These are phyloP conservation scores for Colletotrichum sp. DNA, from an alignment of 2,329 filamentous ascomycete species.

Conservation along the genomic window DNA sequence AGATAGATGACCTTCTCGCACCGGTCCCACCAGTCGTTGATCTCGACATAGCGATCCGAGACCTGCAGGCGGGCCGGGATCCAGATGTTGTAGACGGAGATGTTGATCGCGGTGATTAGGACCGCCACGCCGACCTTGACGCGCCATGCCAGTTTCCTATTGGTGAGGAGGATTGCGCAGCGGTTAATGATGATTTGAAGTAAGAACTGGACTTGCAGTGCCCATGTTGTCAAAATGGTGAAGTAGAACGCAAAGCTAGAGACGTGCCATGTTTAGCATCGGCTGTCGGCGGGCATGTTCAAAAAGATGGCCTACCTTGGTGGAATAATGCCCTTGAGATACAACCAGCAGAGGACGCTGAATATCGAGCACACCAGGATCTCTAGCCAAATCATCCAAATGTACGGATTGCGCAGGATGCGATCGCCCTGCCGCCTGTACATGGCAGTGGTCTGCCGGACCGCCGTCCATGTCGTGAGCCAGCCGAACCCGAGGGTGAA, in stretches of 20 bases:
- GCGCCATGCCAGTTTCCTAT: slow-evolving; percentile 35
- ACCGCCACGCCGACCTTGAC: slow-evolving; percentile 49
- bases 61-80: slow-evolving; percentile 54
- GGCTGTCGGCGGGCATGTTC: background rate
- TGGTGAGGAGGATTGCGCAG: slow-evolving; percentile 47
- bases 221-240: slow-evolving; percentile 37
- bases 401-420: slow-evolving; percentile 41
- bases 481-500: slow-evolving; percentile 46
- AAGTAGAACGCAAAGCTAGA: slow-evolving; percentile 20
- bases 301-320: slow-evolving; percentile 4
- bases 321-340: slow-evolving; percentile 21
- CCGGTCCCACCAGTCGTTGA: slow-evolving; percentile 58
- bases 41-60: slow-evolving; percentile 39
- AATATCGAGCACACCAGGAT: slow-evolving; percentile 45
- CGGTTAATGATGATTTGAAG: slow-evolving; percentile 61
- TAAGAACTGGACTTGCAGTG: slow-evolving; percentile 47
- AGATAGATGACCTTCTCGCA: slow-evolving; percentile 56
- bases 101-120: slow-evolving; percentile 53
- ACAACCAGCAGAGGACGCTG: slow-evolving; percentile 35
- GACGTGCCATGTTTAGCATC: background rate
- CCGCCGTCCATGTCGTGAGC: slow-evolving; percentile 40
- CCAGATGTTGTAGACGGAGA: slow-evolving; percentile 59
- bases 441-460: slow-evolving; percentile 36
- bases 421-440: slow-evolving; percentile 34
- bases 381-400: slow-evolving; percentile 54